These are phyloP conservation scores for Colletotrichum horii DNA, from an alignment of 2,329 filamentous ascomycete genomes.

Conservation along the genomic window DNA sequence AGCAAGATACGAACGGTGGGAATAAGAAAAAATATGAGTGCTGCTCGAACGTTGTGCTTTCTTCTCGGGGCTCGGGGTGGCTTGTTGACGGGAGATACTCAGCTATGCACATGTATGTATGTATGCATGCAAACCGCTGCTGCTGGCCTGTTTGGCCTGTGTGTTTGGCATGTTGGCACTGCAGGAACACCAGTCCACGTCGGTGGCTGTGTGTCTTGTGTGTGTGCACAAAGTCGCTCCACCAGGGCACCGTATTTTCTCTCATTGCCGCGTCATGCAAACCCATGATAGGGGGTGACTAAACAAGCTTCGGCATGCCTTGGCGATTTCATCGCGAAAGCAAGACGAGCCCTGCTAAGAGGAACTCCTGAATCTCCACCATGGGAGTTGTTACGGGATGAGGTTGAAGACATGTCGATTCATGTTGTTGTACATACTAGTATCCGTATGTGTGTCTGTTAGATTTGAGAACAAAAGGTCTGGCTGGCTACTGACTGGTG, in stretches of 20 bases:
- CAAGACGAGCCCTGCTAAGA: background rate
- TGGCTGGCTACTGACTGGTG: background rate
- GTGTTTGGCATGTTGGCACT: background rate
- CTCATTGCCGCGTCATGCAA: slow-evolving; percentile 5
- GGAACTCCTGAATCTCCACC: background rate
- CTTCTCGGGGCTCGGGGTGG: background rate
- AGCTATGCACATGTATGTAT: background rate
- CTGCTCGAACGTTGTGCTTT: background rate
- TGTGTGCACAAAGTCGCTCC: background rate
- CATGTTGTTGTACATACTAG: background rate
- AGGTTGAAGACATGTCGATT: background rate
- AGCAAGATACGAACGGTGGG: background rate
- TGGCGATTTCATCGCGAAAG: background rate
- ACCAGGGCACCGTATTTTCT: slow-evolving; percentile 5
- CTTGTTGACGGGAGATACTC: background rate
- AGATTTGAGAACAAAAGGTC: background rate
- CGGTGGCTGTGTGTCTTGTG: background rate
- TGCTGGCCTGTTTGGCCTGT: background rate
- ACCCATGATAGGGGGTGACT: slow-evolving; percentile 8
- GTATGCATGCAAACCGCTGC: background rate
- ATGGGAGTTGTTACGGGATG: background rate
- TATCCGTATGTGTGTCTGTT: background rate
- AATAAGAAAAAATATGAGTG: background rate
- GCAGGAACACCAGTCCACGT: background rate
- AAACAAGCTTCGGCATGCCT: slow-evolving; percentile 8